Evolutionary conservation across 306 rosid species (phyloP), one percentile per base, ranked within the genome.

Genomic region (Biancaea sappan): DNA sequence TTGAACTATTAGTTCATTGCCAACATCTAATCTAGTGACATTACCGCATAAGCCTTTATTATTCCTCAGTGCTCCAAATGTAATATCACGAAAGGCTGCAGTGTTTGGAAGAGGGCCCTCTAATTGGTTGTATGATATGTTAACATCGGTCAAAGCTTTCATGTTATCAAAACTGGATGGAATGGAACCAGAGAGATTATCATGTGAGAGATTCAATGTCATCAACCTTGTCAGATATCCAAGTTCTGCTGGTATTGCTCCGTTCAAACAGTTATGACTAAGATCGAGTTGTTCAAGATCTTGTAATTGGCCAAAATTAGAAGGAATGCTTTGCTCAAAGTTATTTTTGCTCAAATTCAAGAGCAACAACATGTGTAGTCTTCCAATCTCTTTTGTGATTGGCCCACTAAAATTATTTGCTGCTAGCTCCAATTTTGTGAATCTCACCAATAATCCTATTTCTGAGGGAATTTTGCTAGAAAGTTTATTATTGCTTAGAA

Each of bases 161-260:
- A 18, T 54, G 2, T 38, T n/a, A 5, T 21, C 38, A 26, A 84
- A 77, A 24, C 47, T 28, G 1, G 68, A 53, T 4, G 87, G 83
- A 28, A 84, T 80, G 0, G 35, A 59, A 63, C 82, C 76, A 40
- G 58, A 68, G 35, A 84, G 74, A 48, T 38, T 15, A 8, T 84
- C 81, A 47, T 81, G 77, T 15, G 88, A 80, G 26, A 84, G 69
- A 25, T 84, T 84, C 59, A 84, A 26, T 22, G n/a, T 6, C 51
- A 73, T 79, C 41, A 84, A 64, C 14, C 11, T 34, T 5, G 15
- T 51, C 58, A 80, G 34, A 1, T 29, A 5, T 10, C 83, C 85
- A 46, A 77, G 58, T 14, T 4, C 32, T 56, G 77, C 1, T 6
- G 85, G 83, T 15, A 84, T 61, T 16, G 46, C 60, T 5, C 71